Base-by-base conservation (phyloP, 176 grass and related monocot genomes). In the Aegilops sharonensis region DNA sequence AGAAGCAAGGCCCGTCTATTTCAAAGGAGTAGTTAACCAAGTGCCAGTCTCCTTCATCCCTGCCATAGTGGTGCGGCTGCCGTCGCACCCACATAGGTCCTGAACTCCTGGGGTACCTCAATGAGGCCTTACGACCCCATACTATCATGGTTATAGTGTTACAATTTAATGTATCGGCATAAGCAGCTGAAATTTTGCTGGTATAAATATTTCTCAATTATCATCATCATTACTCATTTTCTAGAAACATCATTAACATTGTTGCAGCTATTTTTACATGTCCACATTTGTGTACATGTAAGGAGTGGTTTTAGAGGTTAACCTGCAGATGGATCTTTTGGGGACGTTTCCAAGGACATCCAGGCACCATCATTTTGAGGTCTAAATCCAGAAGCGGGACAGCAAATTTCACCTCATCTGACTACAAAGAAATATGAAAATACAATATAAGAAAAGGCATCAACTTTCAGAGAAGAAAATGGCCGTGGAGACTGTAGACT, bases 311-410 rank as follows among this genome's bases (percentile, higher is more conserved):
- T 65, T 79, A 79, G 23, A 87, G 32, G 45, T 43, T 84, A 81
- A 94, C 94, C 94, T 97, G 92, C 61, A 98, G 83, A 81, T 91
- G 91, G 78, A 98, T 95, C 77, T 94, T 95, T 74, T 95, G 96
- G 77, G 92, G 91, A 69, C 88, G 78, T 83, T 87, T 95, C 96
- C 96, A 98, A 86, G 89, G 90, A 78, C 90, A 98, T 88, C 81
- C 91, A 75, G 43, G 91, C 71, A 98, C 93, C 56, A 95, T 23
- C 78, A 92, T 95, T 83, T 88, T 86, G 35, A 94, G 86, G 50
- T 98, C 93, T 18, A 95, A 15, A 48, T 98, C 93, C 76, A 95
- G 72, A 94, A 98, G 90, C 34, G 91, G 96, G 79, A 98, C 91
- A 89, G 93, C 81, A 92, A 95, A 98, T 81, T 98, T 95, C 84